Evolutionary conservation across 306 rosid species (phyloP).

Genomic region (Castanea crenata): DNA sequence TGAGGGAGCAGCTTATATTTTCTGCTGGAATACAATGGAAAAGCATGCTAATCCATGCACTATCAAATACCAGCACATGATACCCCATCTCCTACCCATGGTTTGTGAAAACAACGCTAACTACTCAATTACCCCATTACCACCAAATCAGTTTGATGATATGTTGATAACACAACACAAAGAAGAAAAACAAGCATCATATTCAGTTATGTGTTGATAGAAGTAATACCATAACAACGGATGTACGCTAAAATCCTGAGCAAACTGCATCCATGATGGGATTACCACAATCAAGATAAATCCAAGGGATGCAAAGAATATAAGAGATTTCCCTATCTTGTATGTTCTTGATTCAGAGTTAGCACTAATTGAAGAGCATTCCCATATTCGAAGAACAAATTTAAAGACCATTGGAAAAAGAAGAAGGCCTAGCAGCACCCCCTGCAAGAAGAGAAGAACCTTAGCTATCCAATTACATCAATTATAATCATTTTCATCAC

Average conservation of each 20-base stretch:
- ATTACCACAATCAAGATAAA: constrained; percentile 55
- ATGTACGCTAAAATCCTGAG: constrained; percentile 69
- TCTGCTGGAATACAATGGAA: not conserved
- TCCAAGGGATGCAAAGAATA: constrained; percentile 62
- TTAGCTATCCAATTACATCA: constrained; percentile 29
- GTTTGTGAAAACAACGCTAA: not conserved
- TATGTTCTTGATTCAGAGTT: constrained; percentile 47
- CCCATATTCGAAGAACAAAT: constrained; percentile 55
- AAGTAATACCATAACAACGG: constrained; percentile 68
- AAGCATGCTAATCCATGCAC: not conserved
- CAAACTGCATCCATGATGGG: constrained; percentile 88
- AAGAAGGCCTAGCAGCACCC: constrained; percentile 86
- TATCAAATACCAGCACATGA: not conserved
- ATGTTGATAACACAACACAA: constrained; percentile 13
- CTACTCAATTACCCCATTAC: constrained; percentile 13
- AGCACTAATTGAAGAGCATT: constrained; percentile 41
- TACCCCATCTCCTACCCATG: not conserved
- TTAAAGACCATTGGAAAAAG: constrained; percentile 67
- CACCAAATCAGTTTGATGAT: constrained; percentile 13
- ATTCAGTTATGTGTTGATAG: constrained; percentile 13
- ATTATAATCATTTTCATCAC: constrained; percentile 20
- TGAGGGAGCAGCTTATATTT: not conserved
- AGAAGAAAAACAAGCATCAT: constrained; percentile 17
- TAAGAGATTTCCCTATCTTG: constrained; percentile 59
- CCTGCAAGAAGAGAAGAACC: constrained; percentile 58